These are phyloP conservation scores for Suillus americanus DNA, from an alignment of 768 basidiomycete genomes.

Conservation along the genomic window DNA sequence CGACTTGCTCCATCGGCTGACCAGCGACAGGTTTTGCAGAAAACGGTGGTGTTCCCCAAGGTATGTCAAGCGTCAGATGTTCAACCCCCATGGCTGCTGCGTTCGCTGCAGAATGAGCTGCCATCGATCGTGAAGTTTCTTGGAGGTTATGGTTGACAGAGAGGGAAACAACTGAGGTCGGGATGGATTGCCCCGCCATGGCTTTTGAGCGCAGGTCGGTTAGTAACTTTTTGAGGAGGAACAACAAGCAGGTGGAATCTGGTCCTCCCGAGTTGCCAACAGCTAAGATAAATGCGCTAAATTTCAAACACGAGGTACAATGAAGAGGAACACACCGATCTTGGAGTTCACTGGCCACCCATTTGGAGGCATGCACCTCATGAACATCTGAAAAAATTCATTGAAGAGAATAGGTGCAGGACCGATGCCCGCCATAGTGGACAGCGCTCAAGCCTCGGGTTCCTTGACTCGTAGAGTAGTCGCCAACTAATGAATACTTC, in stretches of 20 bases:
- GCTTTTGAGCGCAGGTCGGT: constrained; percentile 15
- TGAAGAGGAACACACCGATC: constrained; percentile 39
- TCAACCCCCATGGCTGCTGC: constrained; percentile 45
- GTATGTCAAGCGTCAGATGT: constrained; percentile 47
- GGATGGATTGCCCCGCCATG: constrained; percentile 13
- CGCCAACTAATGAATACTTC: background rate
- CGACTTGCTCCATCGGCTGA: constrained; percentile 50
- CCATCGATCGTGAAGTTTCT: constrained; percentile 53
- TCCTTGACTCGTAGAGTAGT: background rate
- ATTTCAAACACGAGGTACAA: background rate
- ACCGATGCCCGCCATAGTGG: background rate
- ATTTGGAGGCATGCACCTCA: constrained; percentile 43
- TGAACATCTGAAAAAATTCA: constrained; percentile 53
- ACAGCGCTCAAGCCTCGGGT: background rate
- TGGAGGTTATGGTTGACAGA: constrained; percentile 76
- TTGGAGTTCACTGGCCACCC: constrained; percentile 42
- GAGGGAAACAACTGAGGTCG: constrained; percentile 47
- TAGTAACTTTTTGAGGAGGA: constrained; percentile 54
- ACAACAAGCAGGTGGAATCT: constrained; percentile 79
- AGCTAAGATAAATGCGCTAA: constrained; percentile 36
- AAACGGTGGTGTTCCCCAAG: constrained; percentile 57
- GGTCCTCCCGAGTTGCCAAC: constrained; percentile 82
- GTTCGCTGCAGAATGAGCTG: constrained; percentile 40
- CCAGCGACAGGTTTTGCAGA: constrained; percentile 43
- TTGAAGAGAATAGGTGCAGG: constrained; percentile 36